Conservation (phyloP, 345 rosid species). For the Lagerstroemia speciosa region DNA sequence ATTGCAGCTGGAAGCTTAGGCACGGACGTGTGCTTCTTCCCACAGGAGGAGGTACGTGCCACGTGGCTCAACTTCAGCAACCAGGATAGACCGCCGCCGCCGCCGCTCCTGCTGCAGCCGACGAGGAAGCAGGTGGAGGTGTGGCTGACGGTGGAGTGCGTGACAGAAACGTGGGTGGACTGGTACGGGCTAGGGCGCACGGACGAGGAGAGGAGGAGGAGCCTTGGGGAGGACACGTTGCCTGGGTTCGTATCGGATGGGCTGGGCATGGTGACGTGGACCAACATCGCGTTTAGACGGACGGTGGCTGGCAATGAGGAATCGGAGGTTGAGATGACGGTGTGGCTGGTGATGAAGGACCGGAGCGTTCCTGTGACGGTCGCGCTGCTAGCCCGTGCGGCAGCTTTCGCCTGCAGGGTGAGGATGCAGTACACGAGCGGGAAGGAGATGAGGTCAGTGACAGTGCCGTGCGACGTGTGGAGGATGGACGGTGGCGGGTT, state of each 20-base stretch:
- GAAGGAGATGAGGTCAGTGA: conserved; percentile 42
- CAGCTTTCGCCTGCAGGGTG: conserved; percentile 58
- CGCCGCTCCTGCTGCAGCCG: background rate
- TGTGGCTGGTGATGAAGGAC: conserved; percentile 59
- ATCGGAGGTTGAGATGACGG: conserved; percentile 26
- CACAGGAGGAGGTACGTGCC: too few species aligned
- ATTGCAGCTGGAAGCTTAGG: too few species aligned
- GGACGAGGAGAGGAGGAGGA: conserved; percentile 44
- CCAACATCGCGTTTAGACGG: conserved; percentile 49
- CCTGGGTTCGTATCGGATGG: conserved; percentile 74
- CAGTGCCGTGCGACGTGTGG: conserved; percentile 84
- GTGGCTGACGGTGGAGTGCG: conserved; percentile 66
- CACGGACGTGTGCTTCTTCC: background rate
- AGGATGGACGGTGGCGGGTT: conserved; percentile 63
- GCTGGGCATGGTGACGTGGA: conserved; percentile 61
- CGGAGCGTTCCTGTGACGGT: background rate
- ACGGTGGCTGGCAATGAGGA: conserved; percentile 37
- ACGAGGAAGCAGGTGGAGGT: conserved; percentile 23
- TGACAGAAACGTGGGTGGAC: conserved; percentile 56
- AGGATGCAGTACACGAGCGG: conserved; percentile 52
- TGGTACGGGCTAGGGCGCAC: conserved; percentile 43
- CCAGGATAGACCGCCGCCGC: too few species aligned
- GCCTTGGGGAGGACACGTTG: conserved; percentile 57
- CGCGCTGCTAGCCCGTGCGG: conserved; percentile 1
- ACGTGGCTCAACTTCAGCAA: background rate